Base-by-base conservation (phyloP, 1,284 basidiomycete genomes). In the Mixia osmundae region DNA sequence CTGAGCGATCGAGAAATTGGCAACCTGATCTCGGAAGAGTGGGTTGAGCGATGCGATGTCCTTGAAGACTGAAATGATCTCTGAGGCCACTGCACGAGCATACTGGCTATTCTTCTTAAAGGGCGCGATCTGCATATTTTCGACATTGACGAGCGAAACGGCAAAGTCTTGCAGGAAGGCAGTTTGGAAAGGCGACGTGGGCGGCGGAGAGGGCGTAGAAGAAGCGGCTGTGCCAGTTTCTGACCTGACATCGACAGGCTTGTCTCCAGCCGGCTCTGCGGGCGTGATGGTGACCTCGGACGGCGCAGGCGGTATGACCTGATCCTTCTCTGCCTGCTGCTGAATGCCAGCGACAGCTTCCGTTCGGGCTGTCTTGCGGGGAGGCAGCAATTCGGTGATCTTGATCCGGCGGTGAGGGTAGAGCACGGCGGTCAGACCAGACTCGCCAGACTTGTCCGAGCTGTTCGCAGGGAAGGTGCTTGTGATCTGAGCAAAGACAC, bases 41-140 rank as follows among this genome's bases (percentile, higher is more conserved):
- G 87, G 85, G 59, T 91, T 94, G 36, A 95, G 67, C 54, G 89
- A 80, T 0, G 89, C 87, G 45, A 97, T 94, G 55, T 95, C 87
- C 64, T 95, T 97, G 69, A 97, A 95, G 23, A 94, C 83, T 32
- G 77, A 77, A 45, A 97, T 80, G 43, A 97, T 79, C 60, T 95
- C 89, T 36, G 76, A 75, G 72, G 87, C 89, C 61, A 94, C 77
- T 3, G 89, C 89, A 23, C 83, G 76, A 44, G 89, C 76, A 55
- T 91, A 76, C 54, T 89, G 83, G 52, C 82, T 73, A 54, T 89
- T 78, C 57, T 85, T 83, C 62, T 79, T 74, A 63, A 77, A 89
- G 0, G 82, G 72, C 43, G 76, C 41, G 21, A 48, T 43, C 40
- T 30, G 69, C 8, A 72, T 76, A 51, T 95, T 95, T 31, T 75